Conservation (phyloP, 352 stramenopile genomes). For the Globisporangium nunn region DNA sequence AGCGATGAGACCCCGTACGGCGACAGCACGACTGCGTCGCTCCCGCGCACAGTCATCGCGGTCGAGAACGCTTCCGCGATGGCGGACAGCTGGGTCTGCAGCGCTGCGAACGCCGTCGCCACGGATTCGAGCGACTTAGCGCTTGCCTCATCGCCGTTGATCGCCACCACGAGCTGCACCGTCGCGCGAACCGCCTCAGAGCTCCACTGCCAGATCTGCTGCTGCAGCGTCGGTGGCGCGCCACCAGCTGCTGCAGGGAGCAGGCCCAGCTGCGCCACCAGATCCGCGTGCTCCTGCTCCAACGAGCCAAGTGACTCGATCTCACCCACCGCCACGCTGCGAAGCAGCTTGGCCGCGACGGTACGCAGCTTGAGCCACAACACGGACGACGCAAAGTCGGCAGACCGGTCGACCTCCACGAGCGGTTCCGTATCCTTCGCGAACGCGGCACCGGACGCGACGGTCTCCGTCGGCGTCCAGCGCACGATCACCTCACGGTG, state of each 20-base stretch:
- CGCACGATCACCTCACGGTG: slow-evolving; percentile 73
- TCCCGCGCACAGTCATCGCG: slow-evolving; percentile 5
- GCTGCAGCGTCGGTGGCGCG: slow-evolving; percentile 15
- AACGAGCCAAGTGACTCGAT: slow-evolving; percentile 17
- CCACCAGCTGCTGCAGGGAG: background rate
- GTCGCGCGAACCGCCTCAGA: slow-evolving; percentile 12
- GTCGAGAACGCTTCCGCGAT: slow-evolving; percentile 20
- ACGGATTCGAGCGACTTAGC: slow-evolving; percentile 2
- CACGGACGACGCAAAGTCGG: slow-evolving; percentile 30
- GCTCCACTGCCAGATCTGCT: slow-evolving; percentile 58
- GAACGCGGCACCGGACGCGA: slow-evolving; percentile 36
- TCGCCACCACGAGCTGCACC: slow-evolving; percentile 4
- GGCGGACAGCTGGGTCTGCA: slow-evolving; percentile 22
- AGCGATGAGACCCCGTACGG: slow-evolving; percentile 43
- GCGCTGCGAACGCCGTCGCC: slow-evolving; percentile 16
- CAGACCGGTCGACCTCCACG: slow-evolving; percentile 65
- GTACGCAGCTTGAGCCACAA: slow-evolving; percentile 61
- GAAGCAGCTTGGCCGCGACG: slow-evolving; percentile 43
- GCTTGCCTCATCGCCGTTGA: background rate
- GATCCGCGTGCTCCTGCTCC: slow-evolving; percentile 25
- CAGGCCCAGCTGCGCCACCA: slow-evolving; percentile 16
- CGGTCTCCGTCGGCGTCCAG: slow-evolving; percentile 37
- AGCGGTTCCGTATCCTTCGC: slow-evolving; percentile 27
- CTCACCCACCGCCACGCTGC: slow-evolving; percentile 22
- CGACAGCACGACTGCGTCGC: slow-evolving; percentile 18